phyloP scores from a whole-genome alignment of 2,329 filamentous ascomycete genomes.

The Beauveria sp. region DNA sequence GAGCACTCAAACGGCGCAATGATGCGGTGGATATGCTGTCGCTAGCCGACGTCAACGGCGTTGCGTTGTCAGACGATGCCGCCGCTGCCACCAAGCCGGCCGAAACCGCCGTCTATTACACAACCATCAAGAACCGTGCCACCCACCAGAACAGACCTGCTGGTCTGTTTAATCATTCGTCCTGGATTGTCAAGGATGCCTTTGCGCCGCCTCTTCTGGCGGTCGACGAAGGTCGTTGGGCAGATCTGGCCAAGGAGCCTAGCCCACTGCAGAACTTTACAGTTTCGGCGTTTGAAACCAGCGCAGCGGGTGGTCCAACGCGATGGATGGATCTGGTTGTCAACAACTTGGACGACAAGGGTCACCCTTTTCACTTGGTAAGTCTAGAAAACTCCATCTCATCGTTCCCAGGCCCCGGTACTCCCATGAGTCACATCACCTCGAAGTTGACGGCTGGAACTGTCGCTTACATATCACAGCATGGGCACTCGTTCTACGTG shows the following conservation, averaged over 20 bases:
- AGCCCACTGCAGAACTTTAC: conserved; percentile 13
- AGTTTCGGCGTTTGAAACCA: conserved; percentile 13
- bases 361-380: conserved; percentile 42
- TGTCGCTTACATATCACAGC: conserved; percentile 12
- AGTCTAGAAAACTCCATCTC: background rate
- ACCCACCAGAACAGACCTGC: conserved; percentile 16
- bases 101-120: conserved; percentile 15
- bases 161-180: conserved; percentile 17
- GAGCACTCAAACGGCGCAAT: background rate
- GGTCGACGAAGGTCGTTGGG: conserved; percentile 12
- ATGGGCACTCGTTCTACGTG: conserved; percentile 13
- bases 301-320: conserved; percentile 11
- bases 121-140: conserved; percentile 16
- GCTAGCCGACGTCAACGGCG: background rate
- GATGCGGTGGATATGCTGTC: background rate
- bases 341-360: conserved; percentile 42
- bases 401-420: too few species aligned
- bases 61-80: background rate
- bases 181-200: conserved; percentile 13
- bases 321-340: conserved; percentile 39
- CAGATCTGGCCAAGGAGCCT: conserved; percentile 11
- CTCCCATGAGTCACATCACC: too few species aligned
- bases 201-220: conserved; percentile 14
- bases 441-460: too few species aligned
- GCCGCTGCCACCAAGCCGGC: background rate